Base-by-base conservation (phyloP, 371 early-diverging fungal genomes). In the Mortierella sp. region DNA sequence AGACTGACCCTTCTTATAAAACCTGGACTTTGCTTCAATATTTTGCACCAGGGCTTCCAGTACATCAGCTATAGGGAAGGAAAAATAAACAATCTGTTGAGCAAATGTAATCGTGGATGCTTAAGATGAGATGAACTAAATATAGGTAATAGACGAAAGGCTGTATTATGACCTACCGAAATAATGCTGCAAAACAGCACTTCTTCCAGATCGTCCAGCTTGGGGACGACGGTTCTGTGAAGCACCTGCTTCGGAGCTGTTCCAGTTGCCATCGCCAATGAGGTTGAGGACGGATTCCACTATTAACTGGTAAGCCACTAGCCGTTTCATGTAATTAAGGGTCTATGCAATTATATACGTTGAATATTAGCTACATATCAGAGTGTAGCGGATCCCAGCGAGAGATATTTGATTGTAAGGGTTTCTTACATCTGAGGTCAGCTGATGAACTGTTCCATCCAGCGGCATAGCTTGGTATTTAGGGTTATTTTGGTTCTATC, bases 361-460 rank as follows among this genome's bases (percentile, higher is more conserved):
- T n/a, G 32, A 47, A n/a, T 8, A 3, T 47, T 47, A 47, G 47
- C n/a, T n/a, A n/a, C 1, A 7, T 3, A n/a, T 47, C 47, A 45
- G 19, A n/a, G 6, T 19, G 17, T 47, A 47, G 47, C n/a, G n/a
- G 2, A 8, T 47, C n/a, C 17, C 5, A 17, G 29, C 26, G 4
- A 10, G 4, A 10, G 10, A 28, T 10, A 54, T 28, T 54, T 10
- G 17, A 28, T 2, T 28, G 29, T 6, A 34, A 34, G 2, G 28
- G 29, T 7, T 28, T 45, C 85, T 76, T 89, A 93, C 95, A 76
- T 90, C 89, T 77, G 92, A 93, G 0, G 95, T 93, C 68, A 93
- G 79, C 76, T 96, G 95, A 73, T 95, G 93, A 2, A 96, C 95
- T 29, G 95, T 95, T 68, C 95, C 96, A 79, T 96, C 96, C 29